Evolutionary conservation across 1,284 basidiomycete genomes (phyloP).

Genomic region (Xerocomus cyaneibrunnescens): DNA sequence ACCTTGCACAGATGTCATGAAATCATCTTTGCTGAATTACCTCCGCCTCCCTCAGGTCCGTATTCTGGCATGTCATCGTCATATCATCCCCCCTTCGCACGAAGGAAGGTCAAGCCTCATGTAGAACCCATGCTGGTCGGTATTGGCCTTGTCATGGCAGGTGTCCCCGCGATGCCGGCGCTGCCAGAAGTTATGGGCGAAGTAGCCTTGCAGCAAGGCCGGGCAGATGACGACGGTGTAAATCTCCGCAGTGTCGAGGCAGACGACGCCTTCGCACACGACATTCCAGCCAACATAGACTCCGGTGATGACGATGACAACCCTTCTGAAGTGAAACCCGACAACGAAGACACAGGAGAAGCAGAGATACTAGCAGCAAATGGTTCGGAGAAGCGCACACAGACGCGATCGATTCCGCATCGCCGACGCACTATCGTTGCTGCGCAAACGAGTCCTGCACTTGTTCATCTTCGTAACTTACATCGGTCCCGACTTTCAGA

Average conservation of each 20-base stretch:
- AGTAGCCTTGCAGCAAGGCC: constrained; percentile 88
- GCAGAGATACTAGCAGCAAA: constrained; percentile 6
- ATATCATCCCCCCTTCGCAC: constrained; percentile 46
- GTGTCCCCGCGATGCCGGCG: constrained; percentile 73
- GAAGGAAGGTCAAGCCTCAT: constrained; percentile 71
- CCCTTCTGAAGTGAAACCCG: constrained; percentile 31
- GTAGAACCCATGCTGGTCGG: constrained; percentile 80
- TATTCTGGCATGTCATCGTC: constrained; percentile 58
- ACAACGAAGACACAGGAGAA: constrained; percentile 21
- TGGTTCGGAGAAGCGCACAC: constrained; percentile 27
- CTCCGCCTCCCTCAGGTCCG: constrained; percentile 61
- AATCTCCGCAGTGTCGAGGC: constrained; percentile 51
- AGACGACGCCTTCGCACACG: constrained; percentile 38
- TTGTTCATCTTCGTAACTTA: constrained; percentile 53
- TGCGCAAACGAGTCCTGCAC: constrained; percentile 69
- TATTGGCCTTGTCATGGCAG: constrained; percentile 80
- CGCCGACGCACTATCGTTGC: constrained; percentile 53
- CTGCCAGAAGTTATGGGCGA: constrained; percentile 74
- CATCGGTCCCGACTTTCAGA: constrained; percentile 59
- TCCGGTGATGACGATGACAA: constrained; percentile 43
- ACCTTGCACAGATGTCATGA: constrained; percentile 93
- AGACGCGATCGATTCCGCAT: constrained; percentile 17
- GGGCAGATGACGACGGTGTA: constrained; percentile 57
- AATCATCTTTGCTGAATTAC: constrained; percentile 93
- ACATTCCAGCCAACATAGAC: constrained; percentile 22